Evolutionary conservation across 2,329 filamentous ascomycete genomes (phyloP).

Genomic region (Ploettnerulaceae sp.): DNA sequence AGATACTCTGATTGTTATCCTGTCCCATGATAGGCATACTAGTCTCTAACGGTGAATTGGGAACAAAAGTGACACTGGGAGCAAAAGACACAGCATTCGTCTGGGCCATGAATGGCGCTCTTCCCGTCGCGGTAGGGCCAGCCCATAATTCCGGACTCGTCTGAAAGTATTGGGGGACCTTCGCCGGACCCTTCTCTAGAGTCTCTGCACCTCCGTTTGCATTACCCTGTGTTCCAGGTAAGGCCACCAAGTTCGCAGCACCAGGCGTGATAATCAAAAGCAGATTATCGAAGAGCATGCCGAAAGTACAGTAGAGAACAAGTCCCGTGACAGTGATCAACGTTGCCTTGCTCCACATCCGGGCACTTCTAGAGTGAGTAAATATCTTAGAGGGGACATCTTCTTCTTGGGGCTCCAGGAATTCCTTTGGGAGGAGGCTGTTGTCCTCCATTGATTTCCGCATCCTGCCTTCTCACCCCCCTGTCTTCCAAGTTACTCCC

Average conservation of each 20-base stretch:
- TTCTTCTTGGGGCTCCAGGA: background rate
- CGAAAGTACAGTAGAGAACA: slow-evolving; percentile 21
- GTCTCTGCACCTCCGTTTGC: background rate
- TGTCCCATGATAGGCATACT: slow-evolving; percentile 60
- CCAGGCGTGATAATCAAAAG: slow-evolving; percentile 9
- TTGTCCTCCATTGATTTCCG: slow-evolving; percentile 3
- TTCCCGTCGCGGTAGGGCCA: slow-evolving; percentile 67
- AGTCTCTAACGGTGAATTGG: slow-evolving; percentile 67
- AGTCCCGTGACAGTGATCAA: slow-evolving; percentile 6
- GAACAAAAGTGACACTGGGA: slow-evolving; percentile 55
- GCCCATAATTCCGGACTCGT: slow-evolving; percentile 55
- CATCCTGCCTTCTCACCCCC: background rate
- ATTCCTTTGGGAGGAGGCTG: background rate
- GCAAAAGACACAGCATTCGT: slow-evolving; percentile 61
- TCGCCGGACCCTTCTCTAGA: slow-evolving; percentile 24
- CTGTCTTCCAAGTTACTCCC: background rate
- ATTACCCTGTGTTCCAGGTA: background rate
- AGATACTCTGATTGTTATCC: slow-evolving; percentile 60
- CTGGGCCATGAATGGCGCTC: slow-evolving; percentile 65
- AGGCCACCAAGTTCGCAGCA: background rate
- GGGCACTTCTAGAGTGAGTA: background rate
- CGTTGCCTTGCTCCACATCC: slow-evolving; percentile 8
- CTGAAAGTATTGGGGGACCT: slow-evolving; percentile 59
- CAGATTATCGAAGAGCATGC: slow-evolving; percentile 17
- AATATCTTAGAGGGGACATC: background rate